These are phyloP conservation scores for Kodamaea suecica DNA, from an alignment of 1,139 yeast species.

Conservation along the genomic window DNA sequence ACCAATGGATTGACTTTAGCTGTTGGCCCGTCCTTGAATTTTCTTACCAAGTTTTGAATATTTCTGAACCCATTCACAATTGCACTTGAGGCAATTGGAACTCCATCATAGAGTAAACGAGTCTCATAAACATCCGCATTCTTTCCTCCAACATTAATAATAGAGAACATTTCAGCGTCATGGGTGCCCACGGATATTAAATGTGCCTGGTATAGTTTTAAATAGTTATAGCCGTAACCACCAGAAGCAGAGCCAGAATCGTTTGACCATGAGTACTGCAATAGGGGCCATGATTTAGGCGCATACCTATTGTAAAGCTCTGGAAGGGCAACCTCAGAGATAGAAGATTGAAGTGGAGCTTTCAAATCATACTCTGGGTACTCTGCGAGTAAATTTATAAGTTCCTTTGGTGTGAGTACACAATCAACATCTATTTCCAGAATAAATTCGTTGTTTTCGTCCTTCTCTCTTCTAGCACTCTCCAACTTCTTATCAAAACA, in stretches of 20 bases:
- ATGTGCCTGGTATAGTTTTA: constrained; percentile 36
- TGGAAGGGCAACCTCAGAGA: neutral
- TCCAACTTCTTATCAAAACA: constrained; percentile 96
- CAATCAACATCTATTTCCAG: constrained; percentile 73
- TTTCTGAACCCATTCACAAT: constrained; percentile 90
- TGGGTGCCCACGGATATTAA: constrained; percentile 16
- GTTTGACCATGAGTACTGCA: constrained; percentile 61
- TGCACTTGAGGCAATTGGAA: constrained; percentile 60
- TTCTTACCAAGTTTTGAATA: constrained; percentile 88
- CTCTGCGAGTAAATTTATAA: constrained; percentile 67
- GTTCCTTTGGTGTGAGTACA: constrained; percentile 87
- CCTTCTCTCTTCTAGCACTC: constrained; percentile 78
- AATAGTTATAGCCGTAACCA: constrained; percentile 73
- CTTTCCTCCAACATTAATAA: constrained; percentile 52
- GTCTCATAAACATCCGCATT: constrained; percentile 76
- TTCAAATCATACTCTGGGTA: constrained; percentile 17
- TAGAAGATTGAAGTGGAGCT: neutral
- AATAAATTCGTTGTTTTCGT: constrained; percentile 11
- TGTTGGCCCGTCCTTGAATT: constrained; percentile 50
- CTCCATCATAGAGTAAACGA: constrained; percentile 40
- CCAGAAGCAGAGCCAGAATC: constrained; percentile 86
- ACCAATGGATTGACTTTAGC: constrained; percentile 37
- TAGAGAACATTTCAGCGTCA: constrained; percentile 21
- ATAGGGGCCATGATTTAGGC: constrained; percentile 58
- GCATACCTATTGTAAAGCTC: constrained; percentile 38